Base-by-base conservation (phyloP, 2,329 filamentous ascomycete genomes). In the Chaetomiaceae sp. region DNA sequence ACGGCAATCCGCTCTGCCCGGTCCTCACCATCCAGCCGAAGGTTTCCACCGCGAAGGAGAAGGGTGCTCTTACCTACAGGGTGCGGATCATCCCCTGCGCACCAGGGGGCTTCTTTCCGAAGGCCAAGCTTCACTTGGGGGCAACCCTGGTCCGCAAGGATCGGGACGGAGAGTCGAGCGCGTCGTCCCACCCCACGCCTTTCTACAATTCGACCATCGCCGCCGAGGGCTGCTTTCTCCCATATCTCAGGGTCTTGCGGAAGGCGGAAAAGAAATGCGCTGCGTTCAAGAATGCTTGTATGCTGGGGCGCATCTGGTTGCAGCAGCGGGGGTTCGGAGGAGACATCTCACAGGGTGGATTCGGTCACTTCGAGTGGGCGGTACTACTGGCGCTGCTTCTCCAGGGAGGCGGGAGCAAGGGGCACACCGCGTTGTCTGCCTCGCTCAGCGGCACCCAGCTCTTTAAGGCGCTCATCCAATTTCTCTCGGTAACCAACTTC, bases 391-490 rank as follows among this genome's bases (percentile, higher is more conserved):
- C 90, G 26, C 71, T 95, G 12, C 70, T 97, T 2, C 72, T 97
- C 34, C 82, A 88, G 63, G 80, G 79, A n/a, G 87, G 87, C 20
- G 84, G 83, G 6, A 76, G 79, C 6, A 83, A 83, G 49, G 85
- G 86, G 2, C 78, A 81, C 53, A 76, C 84, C 2, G 69, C 87
- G 6, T 73, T 97, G 14, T 88, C 89, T 6, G 74, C 79, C 5
- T 87, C 87, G 7, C 85, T 95, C 58, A 95, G 86, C 68, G 86
- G 85, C 65, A 93, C 91, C 19, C 91, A 97, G 65, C 75, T 97
- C 36, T 96, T 98, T 75, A 97, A 96, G 66, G 90, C 88, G 3
- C 82, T 84, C 1, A 70, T 98, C n/a, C 91, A 96, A 61, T 93
- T 91, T 56, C 70, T 98, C 15, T 81, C 85, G 1, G 76, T 79